Evolutionary conservation across 2,329 filamentous ascomycete species (phyloP).

Genomic region (Colletotrichum lindemuthianum): DNA sequence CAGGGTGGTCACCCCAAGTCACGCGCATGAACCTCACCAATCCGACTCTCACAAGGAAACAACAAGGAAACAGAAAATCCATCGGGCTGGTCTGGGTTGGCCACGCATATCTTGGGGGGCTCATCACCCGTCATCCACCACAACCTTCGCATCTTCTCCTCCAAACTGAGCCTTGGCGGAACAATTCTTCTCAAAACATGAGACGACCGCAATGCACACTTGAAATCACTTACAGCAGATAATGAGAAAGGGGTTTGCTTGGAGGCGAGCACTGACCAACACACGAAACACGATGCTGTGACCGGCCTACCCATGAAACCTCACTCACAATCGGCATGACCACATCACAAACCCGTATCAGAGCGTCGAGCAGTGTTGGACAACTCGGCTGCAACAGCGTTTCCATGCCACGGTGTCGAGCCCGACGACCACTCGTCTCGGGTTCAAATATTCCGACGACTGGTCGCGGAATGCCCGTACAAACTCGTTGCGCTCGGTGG

Average conservation of each 20-base stretch:
- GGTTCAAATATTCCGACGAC: neutral
- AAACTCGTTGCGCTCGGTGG: neutral
- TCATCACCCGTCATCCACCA: neutral
- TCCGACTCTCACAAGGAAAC: neutral
- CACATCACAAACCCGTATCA: slow-evolving; percentile 2
- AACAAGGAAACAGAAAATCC: neutral
- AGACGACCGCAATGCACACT: slow-evolving; percentile 5
- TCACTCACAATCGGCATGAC: slow-evolving; percentile 14
- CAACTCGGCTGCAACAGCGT: neutral
- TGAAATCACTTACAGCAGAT: neutral
- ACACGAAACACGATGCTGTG: slow-evolving; percentile 31
- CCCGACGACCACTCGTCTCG: neutral
- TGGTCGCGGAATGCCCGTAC: neutral
- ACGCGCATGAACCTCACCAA: neutral
- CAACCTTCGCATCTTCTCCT: neutral
- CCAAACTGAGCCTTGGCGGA: neutral
- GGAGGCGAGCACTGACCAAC: slow-evolving; percentile 7
- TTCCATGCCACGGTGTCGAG: neutral
- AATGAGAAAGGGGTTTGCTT: neutral
- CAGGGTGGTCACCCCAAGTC: neutral
- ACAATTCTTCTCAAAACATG: slow-evolving; percentile 3
- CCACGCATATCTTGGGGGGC: neutral
- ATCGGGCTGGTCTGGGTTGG: neutral
- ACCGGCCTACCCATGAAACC: slow-evolving; percentile 28
- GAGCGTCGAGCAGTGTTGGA: neutral